These are phyloP conservation scores for Dendrobium catenatum DNA, from an alignment of 106 monocot genomes.

Conservation along the genomic window DNA sequence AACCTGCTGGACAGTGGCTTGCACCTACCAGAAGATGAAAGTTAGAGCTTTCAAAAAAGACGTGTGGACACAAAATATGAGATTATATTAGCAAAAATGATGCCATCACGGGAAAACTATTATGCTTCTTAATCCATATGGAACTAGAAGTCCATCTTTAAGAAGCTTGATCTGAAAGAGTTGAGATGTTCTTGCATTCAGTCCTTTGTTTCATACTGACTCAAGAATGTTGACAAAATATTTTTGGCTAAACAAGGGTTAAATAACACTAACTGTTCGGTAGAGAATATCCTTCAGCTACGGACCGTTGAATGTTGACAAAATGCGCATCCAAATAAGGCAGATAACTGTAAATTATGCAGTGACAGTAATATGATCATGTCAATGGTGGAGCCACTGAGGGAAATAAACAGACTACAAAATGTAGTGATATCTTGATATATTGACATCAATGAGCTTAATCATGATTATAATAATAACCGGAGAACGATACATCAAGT, in stretches of 20 bases:
- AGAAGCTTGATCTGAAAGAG: too few species aligned
- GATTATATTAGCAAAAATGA: background rate
- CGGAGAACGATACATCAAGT: background rate
- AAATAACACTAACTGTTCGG: too few species aligned
- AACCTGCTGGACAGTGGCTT: conserved; percentile 60
- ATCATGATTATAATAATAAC: background rate
- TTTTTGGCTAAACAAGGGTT: too few species aligned
- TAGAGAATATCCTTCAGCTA: too few species aligned
- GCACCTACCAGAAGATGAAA: conserved; percentile 45
- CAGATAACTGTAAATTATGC: too few species aligned
- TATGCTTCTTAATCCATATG: background rate
- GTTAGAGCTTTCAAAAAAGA: background rate
- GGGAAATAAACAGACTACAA: background rate
- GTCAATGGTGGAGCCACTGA: background rate
- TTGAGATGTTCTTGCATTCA: too few species aligned
- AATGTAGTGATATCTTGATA: background rate
- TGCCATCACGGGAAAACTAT: background rate
- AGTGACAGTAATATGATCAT: background rate
- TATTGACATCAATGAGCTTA: background rate
- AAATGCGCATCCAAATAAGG: background rate
- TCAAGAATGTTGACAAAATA: too few species aligned
- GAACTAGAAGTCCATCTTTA: too few species aligned
- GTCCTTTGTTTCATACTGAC: too few species aligned
- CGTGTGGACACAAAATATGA: background rate
- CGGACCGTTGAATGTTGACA: background rate